phyloP scores from a whole-genome alignment of 2,329 filamentous ascomycete species.

The Knufia fluminis region DNA sequence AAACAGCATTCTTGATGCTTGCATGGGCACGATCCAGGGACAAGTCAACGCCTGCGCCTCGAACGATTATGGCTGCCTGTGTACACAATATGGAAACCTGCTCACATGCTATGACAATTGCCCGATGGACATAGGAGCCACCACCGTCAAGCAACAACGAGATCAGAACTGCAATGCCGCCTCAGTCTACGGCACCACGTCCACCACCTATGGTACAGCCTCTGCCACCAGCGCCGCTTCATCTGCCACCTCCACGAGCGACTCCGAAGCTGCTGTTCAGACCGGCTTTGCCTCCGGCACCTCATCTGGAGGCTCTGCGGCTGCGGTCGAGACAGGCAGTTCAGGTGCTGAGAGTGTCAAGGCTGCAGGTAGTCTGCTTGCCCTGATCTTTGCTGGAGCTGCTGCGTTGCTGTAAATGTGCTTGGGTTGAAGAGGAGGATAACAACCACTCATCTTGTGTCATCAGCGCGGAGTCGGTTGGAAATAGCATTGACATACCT shows the following conservation, averaged over 20 bases:
- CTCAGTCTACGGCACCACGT: conserved; percentile 27
- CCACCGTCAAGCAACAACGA: conserved; percentile 27
- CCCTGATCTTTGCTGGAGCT: conserved; percentile 5
- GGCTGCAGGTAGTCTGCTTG: conserved; percentile 1
- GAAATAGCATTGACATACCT: background rate
- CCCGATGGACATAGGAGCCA: conserved; percentile 38
- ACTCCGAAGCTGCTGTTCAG: conserved; percentile 13
- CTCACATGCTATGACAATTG: conserved; percentile 55
- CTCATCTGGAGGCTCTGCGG: conserved; percentile 13
- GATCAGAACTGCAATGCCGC: conserved; percentile 36
- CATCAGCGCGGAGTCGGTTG: conserved; percentile 7
- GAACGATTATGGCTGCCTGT: conserved; percentile 50
- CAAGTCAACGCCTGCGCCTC: conserved; percentile 36
- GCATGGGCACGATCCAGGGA: conserved; percentile 33
- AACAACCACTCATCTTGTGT: background rate
- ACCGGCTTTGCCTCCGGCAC: conserved; percentile 24
- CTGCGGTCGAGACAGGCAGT: background rate
- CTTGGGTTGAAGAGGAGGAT: background rate
- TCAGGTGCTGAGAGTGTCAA: conserved; percentile 1
- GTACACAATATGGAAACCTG: conserved; percentile 45
- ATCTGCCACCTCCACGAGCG: conserved; percentile 21
- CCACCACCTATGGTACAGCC: conserved; percentile 11
- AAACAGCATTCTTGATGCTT: conserved; percentile 43
- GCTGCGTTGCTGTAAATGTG: conserved; percentile 6
- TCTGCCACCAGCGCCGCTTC: conserved; percentile 15